A percentile compares a stretch with the other conserved stretches of the same genome.
Evolutionary conservation across 106 monocot genomes (phyloP).

Genomic region (Dactylorhiza incarnata): DNA sequence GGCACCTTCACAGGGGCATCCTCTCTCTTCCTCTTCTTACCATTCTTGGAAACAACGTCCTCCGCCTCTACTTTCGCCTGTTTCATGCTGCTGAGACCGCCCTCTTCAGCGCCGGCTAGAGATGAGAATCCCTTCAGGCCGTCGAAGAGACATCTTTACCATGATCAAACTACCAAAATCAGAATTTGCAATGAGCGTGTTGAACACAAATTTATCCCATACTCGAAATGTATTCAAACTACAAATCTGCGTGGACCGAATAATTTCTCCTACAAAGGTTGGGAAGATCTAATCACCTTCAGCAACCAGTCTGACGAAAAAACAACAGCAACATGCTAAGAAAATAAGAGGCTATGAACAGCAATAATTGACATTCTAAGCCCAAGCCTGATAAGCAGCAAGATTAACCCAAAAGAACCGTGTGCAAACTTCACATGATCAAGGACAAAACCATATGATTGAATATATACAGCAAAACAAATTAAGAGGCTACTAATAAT

Average conservation of each 20-base stretch:
- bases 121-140: too few relatives aligned
- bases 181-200: too few relatives aligned
- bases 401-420: not conserved
- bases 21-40: constrained; percentile 27
- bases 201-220: too few relatives aligned
- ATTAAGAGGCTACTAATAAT: too few relatives aligned
- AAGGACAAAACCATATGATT: not conserved
- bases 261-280: too few relatives aligned
- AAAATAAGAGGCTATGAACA: not conserved
- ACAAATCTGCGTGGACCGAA: too few relatives aligned
- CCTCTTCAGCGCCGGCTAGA: too few relatives aligned
- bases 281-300: not conserved
- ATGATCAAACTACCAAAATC: too few relatives aligned
- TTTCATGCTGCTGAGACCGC: too few relatives aligned
- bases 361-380: not conserved
- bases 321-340: not conserved
- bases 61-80: too few relatives aligned
- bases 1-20: constrained; percentile 23
- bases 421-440: not conserved
- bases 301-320: not conserved
- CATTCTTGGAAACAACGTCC: not conserved
- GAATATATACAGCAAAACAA: not conserved
- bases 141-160: too few relatives aligned
- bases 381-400: not conserved
- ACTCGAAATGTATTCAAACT: too few relatives aligned